A percentile compares a stretch with the other conserved stretches of the same genome.
These are phyloP conservation scores for Aspergillus quadricinctus DNA, from an alignment of 2,329 filamentous ascomycete species.

Conservation along the genomic window DNA sequence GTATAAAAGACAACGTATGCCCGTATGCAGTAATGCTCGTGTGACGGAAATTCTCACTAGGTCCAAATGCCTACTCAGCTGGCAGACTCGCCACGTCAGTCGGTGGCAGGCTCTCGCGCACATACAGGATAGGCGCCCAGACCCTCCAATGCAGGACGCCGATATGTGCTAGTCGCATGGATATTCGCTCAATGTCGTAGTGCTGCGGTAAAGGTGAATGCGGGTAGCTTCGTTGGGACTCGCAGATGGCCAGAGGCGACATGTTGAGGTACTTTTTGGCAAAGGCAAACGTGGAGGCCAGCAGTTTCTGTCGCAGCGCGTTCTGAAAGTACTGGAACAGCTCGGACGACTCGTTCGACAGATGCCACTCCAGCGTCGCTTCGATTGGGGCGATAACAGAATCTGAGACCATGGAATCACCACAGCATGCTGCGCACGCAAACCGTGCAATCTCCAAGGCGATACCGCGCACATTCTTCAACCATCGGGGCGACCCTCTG, in stretches of 20 bases:
- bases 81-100: conserved; percentile 12
- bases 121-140: conserved; percentile 73
- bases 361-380: conserved; percentile 29
- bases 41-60: conserved; percentile 6
- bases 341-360: conserved; percentile 27
- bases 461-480: conserved; percentile 33
- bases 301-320: conserved; percentile 30
- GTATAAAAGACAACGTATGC: background rate
- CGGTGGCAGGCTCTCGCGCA: conserved; percentile 23
- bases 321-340: conserved; percentile 32
- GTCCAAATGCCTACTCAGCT: background rate
- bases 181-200: conserved; percentile 49
- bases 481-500: conserved; percentile 25
- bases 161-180: conserved; percentile 75
- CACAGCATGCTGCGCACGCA: conserved; percentile 29
- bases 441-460: conserved; percentile 42
- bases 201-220: conserved; percentile 23
- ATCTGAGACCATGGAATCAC: conserved; percentile 27
- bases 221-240: conserved; percentile 34
- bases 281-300: conserved; percentile 26
- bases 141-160: conserved; percentile 85
- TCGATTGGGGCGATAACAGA: conserved; percentile 32
- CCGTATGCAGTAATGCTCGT: background rate
- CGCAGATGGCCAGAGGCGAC: conserved; percentile 41
- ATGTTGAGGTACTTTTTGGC: conserved; percentile 38